Percentiles rank a stretch among this genome's conserved stretches.
phyloP scores from a whole-genome alignment of 148 eudicot genomes.

The Cornus florida region DNA sequence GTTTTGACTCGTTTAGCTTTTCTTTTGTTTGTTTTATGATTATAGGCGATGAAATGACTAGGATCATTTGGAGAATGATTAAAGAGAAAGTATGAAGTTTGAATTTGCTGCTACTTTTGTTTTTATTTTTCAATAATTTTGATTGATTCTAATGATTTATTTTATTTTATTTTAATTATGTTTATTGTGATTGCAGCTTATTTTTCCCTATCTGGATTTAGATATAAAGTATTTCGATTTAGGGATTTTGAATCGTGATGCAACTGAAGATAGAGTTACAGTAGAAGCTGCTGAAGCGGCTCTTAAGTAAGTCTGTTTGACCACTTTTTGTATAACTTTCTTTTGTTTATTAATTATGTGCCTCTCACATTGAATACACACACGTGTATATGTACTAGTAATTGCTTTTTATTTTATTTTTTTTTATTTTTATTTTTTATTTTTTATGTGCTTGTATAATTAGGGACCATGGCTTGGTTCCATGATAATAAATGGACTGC shows the following conservation, averaged over 20 bases:
- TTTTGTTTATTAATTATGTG: too few relatives aligned
- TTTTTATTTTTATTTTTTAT: too few relatives aligned
- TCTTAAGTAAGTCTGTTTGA: constrained; percentile 44
- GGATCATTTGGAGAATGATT: constrained; percentile 68
- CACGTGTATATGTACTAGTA: background rate
- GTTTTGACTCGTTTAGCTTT: background rate
- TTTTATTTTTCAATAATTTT: background rate
- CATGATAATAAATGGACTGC: too few relatives aligned
- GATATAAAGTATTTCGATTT: constrained; percentile 72
- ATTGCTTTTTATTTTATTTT: too few relatives aligned
- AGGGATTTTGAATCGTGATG: constrained; percentile 72
- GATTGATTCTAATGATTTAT: constrained; percentile 6
- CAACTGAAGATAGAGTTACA: constrained; percentile 65
- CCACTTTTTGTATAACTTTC: background rate
- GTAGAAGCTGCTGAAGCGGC: constrained; percentile 70
- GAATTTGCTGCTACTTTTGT: background rate
- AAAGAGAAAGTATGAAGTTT: constrained; percentile 48
- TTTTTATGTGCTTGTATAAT: too few relatives aligned
- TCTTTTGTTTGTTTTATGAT: constrained; percentile 1
- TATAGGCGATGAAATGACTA: constrained; percentile 74
- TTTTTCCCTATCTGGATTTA: constrained; percentile 62
- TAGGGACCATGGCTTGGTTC: too few relatives aligned
- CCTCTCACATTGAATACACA: too few relatives aligned
- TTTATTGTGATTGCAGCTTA: constrained; percentile 42
- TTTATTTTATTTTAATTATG: background rate